Evolutionary conservation across 2,329 filamentous ascomycete species (phyloP).

Genomic region (Arthrinium puccinioides): DNA sequence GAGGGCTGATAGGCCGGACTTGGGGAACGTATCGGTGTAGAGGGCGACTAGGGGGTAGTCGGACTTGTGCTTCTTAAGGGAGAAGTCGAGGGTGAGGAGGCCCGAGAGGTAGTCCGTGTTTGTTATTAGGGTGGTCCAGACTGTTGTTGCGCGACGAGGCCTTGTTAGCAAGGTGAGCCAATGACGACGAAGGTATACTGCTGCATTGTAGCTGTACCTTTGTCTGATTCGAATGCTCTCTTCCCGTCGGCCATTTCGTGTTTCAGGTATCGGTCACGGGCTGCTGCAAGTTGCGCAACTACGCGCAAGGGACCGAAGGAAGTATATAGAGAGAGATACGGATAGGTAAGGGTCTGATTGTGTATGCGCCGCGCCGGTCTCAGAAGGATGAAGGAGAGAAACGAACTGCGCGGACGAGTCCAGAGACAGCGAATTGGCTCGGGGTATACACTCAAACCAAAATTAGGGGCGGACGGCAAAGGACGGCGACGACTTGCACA

Average conservation of each 20-base stretch:
- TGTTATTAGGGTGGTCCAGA: conserved; percentile 85
- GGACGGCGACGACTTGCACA: too few relatives aligned
- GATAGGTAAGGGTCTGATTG: too few relatives aligned
- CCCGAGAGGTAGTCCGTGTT: conserved; percentile 77
- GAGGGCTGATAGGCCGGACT: conserved; percentile 61
- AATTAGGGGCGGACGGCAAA: too few relatives aligned
- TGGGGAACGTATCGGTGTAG: conserved; percentile 71
- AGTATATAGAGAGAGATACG: too few relatives aligned
- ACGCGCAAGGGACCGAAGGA: too few relatives aligned
- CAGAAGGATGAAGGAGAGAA: too few relatives aligned
- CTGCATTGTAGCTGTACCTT: conserved; percentile 13
- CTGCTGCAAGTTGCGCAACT: background rate
- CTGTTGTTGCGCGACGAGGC: conserved; percentile 31
- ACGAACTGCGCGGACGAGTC: too few relatives aligned
- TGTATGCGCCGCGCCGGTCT: too few relatives aligned
- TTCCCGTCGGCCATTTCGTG: conserved; percentile 22
- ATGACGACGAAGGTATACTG: too few relatives aligned
- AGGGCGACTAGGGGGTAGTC: conserved; percentile 75
- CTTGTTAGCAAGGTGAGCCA: background rate
- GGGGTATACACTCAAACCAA: too few relatives aligned
- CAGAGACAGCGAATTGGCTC: too few relatives aligned
- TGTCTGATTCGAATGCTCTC: conserved; percentile 21
- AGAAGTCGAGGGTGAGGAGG: conserved; percentile 73
- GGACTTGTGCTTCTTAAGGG: conserved; percentile 57
- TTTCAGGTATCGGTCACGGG: background rate